phyloP scores from a whole-genome alignment of 2,329 filamentous ascomycete genomes.

The Fusarium verrucosum region DNA sequence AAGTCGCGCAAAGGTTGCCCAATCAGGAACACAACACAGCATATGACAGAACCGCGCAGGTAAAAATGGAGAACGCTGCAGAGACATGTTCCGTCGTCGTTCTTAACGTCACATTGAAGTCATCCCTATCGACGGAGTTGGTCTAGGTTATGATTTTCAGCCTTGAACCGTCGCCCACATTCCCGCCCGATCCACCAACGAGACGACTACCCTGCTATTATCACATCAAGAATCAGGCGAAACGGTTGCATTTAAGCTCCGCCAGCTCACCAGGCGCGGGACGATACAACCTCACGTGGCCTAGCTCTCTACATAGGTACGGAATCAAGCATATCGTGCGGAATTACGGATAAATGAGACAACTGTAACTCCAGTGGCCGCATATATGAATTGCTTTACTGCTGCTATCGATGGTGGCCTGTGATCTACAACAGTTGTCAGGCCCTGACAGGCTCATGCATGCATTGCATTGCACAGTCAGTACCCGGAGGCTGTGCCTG shows the following conservation, averaged over 20 bases:
- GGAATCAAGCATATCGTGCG: neutral
- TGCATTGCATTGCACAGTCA: slow-evolving; percentile 22
- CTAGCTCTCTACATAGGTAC: no score
- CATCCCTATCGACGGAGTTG: slow-evolving; percentile 15
- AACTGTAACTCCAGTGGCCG: no score
- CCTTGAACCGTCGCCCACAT: slow-evolving; percentile 5
- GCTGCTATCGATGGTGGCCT: slow-evolving; percentile 1
- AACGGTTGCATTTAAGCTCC: slow-evolving; percentile 6
- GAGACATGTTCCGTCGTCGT: neutral
- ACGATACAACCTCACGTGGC: neutral
- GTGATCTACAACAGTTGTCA: slow-evolving; percentile 21
- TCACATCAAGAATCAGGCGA: slow-evolving; percentile 15
- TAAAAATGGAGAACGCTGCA: slow-evolving; percentile 23
- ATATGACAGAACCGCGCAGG: slow-evolving; percentile 13
- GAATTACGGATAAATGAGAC: neutral
- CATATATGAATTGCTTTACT: no score
- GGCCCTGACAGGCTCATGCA: slow-evolving; percentile 15
- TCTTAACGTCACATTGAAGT: slow-evolving; percentile 31
- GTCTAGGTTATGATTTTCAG: slow-evolving; percentile 28
- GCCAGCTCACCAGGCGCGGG: neutral
- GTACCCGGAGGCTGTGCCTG: slow-evolving; percentile 30
- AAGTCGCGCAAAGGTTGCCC: slow-evolving; percentile 30
- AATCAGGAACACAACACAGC: slow-evolving; percentile 28
- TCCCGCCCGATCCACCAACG: slow-evolving; percentile 7
- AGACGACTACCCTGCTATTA: slow-evolving; percentile 1